Percentiles rank a stretch among this genome's conserved stretches.
Evolutionary conservation across 2,329 filamentous ascomycete species (phyloP).

Genomic region (Talaromyces sp.): DNA sequence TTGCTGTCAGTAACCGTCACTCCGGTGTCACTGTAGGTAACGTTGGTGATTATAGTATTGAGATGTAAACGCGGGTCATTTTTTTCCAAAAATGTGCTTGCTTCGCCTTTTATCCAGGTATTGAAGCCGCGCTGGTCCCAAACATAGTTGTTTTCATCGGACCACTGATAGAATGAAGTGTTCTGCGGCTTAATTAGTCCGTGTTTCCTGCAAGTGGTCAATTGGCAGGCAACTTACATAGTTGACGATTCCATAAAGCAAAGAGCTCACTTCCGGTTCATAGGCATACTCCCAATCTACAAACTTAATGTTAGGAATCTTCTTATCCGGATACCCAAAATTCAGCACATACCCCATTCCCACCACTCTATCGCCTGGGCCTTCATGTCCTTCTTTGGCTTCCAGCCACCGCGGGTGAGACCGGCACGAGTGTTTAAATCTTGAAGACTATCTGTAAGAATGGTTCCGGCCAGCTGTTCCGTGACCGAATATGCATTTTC

Average conservation of each 20-base stretch:
- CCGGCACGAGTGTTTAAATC: constrained; percentile 59
- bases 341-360: constrained; percentile 34
- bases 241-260: constrained; percentile 52
- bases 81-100: constrained; percentile 51
- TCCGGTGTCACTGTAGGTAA: constrained; percentile 50
- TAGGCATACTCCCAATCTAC: constrained; percentile 57
- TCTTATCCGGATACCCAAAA: not conserved
- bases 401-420: constrained; percentile 59
- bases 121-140: constrained; percentile 60
- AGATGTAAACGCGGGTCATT: constrained; percentile 57
- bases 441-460: constrained; percentile 57
- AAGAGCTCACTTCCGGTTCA: constrained; percentile 53
- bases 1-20: constrained; percentile 53
- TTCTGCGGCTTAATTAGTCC: constrained; percentile 34
- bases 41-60: constrained; percentile 53
- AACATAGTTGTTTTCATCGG: constrained; percentile 59
- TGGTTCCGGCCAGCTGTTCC: constrained; percentile 51
- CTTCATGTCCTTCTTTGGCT: constrained; percentile 49
- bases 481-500: constrained; percentile 44
- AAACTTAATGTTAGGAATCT: not conserved
- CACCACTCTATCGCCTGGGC: constrained; percentile 61
- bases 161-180: constrained; percentile 59
- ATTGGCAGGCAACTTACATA: constrained; percentile 21
- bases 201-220: not conserved
- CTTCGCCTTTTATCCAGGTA: constrained; percentile 53